Percentiles rank a stretch among this genome's conserved stretches.
These are phyloP conservation scores for Fusarium sp. DNA, from an alignment of 2,329 filamentous ascomycete genomes.

Conservation along the genomic window DNA sequence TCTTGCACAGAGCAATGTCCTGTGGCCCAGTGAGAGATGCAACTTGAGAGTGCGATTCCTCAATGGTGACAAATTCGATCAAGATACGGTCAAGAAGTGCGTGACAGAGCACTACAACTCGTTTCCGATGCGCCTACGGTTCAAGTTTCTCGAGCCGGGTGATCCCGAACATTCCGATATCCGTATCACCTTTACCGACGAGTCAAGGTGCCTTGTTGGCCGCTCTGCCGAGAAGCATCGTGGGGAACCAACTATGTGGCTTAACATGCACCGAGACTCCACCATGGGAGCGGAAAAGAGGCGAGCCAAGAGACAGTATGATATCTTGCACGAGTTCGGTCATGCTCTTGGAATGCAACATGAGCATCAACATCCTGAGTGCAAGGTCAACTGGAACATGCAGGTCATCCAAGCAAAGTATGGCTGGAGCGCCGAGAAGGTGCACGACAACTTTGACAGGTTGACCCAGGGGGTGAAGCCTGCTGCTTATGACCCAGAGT, in stretches of 20 bases:
- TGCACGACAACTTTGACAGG: background rate
- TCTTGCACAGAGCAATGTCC: background rate
- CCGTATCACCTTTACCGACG: slow-evolving; percentile 1
- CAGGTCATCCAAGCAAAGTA: background rate
- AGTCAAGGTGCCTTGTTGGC: slow-evolving; percentile 5
- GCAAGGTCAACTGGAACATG: background rate
- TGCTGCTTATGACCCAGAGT: background rate
- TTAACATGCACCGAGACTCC: background rate
- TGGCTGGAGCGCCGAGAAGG: slow-evolving; percentile 1
- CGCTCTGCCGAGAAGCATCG: background rate
- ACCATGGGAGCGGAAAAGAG: background rate
- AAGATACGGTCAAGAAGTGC: background rate
- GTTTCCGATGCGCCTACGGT: background rate
- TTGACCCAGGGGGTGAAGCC: background rate
- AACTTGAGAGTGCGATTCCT: background rate
- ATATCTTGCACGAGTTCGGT: slow-evolving; percentile 22
- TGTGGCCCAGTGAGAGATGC: background rate
- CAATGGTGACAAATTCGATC: background rate
- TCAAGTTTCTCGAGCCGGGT: background rate
- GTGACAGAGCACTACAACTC: background rate
- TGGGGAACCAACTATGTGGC: slow-evolving; percentile 7
- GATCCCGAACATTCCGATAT: slow-evolving; percentile 19
- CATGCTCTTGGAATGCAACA: slow-evolving; percentile 20
- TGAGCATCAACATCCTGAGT: slow-evolving; percentile 12
- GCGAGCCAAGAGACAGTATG: background rate